Base-by-base conservation (phyloP, 306 rosid genomes). In the Lathyrus sativus region DNA sequence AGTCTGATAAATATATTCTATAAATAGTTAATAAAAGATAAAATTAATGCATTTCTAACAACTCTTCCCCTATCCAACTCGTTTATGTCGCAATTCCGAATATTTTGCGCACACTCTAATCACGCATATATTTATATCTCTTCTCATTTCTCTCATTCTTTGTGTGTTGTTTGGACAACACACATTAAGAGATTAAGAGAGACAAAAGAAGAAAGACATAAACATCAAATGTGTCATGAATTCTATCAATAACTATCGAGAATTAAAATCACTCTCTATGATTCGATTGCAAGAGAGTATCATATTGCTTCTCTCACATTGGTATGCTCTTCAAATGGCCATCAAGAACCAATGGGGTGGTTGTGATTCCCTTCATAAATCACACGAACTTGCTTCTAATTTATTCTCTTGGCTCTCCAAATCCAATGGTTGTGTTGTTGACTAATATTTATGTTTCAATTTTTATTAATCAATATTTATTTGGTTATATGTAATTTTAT, bases 291-390 rank as follows among this genome's bases (percentile, higher is more conserved):
- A 31, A 41, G 77, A 75, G 18, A 72, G 37, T 41, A 77, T 89
- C 41, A 50, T 83, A 11, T 57, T 60, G 67, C 81, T 90, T 81
- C 84, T 90, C 58, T 85, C 96, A 7, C 76, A 51, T 6, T 90
- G 96, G 95, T 63, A 77, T 44, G 95, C 89, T 46, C 95, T 87
- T 67, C 91, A 90, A 80, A 72, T 87, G 89, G 96, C 95, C 15
- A 60, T 90, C 48, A 65, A 80, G 18, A 85, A 87, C 61, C 71
- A 82, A 13, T 90, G 96, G 95, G 96, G 89, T 24, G 96, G 96
- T 24, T 66, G 12, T 2, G 95, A 90, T 19, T 90, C 96, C 22
- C 73, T 56, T 54, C 84, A 72, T n/a, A 90, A 90, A 74, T 84
- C 88, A 9, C 82, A 75, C 6, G 81, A 84, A 19, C 95, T 90